phyloP scores from a whole-genome alignment of 768 basidiomycete genomes.

The Clitopilus hobsonii region DNA sequence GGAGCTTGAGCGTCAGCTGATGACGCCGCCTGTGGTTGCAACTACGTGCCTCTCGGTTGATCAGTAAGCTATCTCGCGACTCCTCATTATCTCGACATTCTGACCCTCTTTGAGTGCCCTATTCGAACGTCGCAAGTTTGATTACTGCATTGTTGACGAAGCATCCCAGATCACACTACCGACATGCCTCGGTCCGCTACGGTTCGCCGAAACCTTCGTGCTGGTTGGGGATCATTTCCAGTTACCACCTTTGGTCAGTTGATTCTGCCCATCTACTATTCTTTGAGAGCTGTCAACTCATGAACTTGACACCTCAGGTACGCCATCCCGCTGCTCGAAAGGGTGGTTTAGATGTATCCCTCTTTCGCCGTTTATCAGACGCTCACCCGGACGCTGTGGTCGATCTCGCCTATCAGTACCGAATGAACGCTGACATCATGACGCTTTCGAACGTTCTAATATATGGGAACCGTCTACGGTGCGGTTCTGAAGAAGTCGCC shows the following conservation, averaged over 20 bases:
- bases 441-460: slow-evolving; percentile 81
- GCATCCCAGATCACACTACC: slow-evolving; percentile 97
- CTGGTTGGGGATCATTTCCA: slow-evolving; percentile 98
- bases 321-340: slow-evolving; percentile 73
- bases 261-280: background rate
- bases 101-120: slow-evolving; percentile 50
- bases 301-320: slow-evolving; percentile 47
- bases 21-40: slow-evolving; percentile 90
- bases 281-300: background rate
- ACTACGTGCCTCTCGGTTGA: slow-evolving; percentile 94
- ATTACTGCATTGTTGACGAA: slow-evolving; percentile 97
- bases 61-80: slow-evolving; percentile 55
- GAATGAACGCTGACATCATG: slow-evolving; percentile 99
- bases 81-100: background rate
- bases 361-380: slow-evolving; percentile 86
- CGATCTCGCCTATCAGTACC: slow-evolving; percentile 84
- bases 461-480: slow-evolving; percentile 71
- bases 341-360: slow-evolving; percentile 83
- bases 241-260: slow-evolving; percentile 82
- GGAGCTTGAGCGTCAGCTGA: slow-evolving; percentile 76
- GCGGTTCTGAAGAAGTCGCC: slow-evolving; percentile 74
- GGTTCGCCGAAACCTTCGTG: slow-evolving; percentile 86
- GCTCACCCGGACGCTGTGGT: slow-evolving; percentile 83
- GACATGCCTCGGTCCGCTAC: slow-evolving; percentile 89
- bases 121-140: slow-evolving; percentile 81